Conservation (phyloP, 495 filamentous ascomycete species). For the Bombardia bombarda region DNA sequence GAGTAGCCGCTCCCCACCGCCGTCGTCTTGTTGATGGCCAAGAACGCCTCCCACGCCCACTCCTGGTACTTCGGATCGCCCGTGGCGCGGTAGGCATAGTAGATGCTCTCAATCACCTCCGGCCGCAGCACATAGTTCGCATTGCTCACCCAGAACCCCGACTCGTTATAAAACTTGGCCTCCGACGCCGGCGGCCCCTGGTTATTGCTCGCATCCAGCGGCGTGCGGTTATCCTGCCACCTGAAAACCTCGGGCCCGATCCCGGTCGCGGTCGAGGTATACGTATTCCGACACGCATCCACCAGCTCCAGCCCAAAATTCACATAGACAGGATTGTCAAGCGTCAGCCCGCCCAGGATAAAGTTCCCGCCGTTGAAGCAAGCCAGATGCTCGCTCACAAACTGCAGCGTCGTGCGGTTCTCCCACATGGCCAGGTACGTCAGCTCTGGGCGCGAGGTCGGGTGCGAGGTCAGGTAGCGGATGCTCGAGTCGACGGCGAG, state of each 20-base stretch:
- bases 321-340: conserved; percentile 54
- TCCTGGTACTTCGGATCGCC: conserved; percentile 64
- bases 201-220: conserved; percentile 29
- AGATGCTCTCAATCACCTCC: conserved; percentile 81
- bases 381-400: conserved; percentile 58
- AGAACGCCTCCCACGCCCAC: conserved; percentile 81
- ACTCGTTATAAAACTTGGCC: conserved; percentile 48
- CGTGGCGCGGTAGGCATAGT: conserved; percentile 79
- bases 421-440: conserved; percentile 64
- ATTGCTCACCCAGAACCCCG: conserved; percentile 69
- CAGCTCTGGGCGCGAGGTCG: conserved; percentile 57
- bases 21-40: conserved; percentile 58
- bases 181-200: conserved; percentile 36
- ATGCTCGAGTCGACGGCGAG: conserved; percentile 72
- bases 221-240: conserved; percentile 51
- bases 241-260: conserved; percentile 76
- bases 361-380: conserved; percentile 88
- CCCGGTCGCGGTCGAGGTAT: conserved; percentile 54
- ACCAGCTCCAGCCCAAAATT: conserved; percentile 71
- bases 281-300: conserved; percentile 66
- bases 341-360: conserved; percentile 70
- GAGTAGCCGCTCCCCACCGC: conserved; percentile 60
- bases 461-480: conserved; percentile 63
- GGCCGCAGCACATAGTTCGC: conserved; percentile 64
- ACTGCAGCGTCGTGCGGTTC: conserved; percentile 40